Evolutionary conservation across 2,329 filamentous ascomycete species (phyloP).

Genomic region (Talaromyces sp.): DNA sequence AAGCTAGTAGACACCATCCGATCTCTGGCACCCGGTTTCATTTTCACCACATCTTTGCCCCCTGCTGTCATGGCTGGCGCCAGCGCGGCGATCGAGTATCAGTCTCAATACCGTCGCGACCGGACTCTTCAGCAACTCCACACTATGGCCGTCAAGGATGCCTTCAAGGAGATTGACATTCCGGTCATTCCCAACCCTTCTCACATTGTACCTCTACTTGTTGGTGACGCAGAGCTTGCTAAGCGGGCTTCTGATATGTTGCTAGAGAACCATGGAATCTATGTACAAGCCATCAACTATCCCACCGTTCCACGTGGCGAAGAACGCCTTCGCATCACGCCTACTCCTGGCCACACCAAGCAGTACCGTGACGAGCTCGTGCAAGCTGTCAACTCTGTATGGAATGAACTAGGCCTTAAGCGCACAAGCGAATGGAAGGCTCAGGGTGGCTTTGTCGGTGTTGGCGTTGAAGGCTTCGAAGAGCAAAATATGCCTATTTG

Average conservation of each 20-base stretch:
- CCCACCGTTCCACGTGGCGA: conserved; percentile 97
- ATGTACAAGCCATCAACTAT: conserved; percentile 99
- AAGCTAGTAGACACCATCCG: conserved; percentile 88
- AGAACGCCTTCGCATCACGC: conserved; percentile 91
- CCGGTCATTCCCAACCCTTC: conserved; percentile 97
- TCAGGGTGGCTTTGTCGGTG: conserved; percentile 89
- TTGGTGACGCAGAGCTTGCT: conserved; percentile 88
- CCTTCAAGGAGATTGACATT: conserved; percentile 72
- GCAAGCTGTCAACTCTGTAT: conserved; percentile 77
- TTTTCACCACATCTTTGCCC: conserved; percentile 95
- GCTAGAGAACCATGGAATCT: conserved; percentile 83
- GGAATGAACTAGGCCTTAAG: conserved; percentile 83
- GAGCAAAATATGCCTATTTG: conserved; percentile 69
- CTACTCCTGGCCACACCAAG: conserved; percentile 84
- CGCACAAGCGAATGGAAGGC: conserved; percentile 87
- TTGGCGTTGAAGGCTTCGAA: conserved; percentile 64
- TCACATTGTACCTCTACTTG: conserved; percentile 89
- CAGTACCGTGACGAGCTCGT: conserved; percentile 83
- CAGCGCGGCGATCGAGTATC: conserved; percentile 86
- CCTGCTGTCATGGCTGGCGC: conserved; percentile 97
- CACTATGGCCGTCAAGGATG: conserved; percentile 88
- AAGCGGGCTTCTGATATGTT: conserved; percentile 90
- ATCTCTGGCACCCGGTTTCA: conserved; percentile 93
- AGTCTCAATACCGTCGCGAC: conserved; percentile 78
- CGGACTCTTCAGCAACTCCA: conserved; percentile 91